Evolutionary conservation across 306 rosid species (phyloP).

Genomic region (Gastrolobium villosum): DNA sequence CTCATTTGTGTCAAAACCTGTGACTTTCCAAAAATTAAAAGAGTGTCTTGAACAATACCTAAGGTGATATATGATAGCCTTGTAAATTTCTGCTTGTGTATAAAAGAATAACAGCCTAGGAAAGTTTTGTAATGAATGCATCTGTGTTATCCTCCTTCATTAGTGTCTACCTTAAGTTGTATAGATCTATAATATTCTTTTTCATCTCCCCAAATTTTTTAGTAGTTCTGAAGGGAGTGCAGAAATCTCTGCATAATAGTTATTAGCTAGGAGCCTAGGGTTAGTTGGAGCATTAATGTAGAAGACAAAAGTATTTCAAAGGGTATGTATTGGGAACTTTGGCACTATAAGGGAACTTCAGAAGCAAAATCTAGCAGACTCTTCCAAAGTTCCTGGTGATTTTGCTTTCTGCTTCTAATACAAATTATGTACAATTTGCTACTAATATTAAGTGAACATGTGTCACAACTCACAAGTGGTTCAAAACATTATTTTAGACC

Average conservation of each 20-base stretch:
- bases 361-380: not conserved
- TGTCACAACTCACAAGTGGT: too few relatives aligned
- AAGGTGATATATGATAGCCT: conserved; percentile 41
- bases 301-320: conserved; percentile 1
- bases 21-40: conserved; percentile 77
- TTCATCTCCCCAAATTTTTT: not conserved
- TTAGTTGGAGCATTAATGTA: conserved; percentile 9
- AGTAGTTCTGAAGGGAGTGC: conserved; percentile 36
- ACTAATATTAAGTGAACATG: not conserved
- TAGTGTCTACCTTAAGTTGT: conserved; percentile 53
- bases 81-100: conserved; percentile 67
- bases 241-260: conserved; percentile 18
- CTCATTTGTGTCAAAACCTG: conserved; percentile 88
- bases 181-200: conserved; percentile 46
- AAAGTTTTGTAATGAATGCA: conserved; percentile 74
- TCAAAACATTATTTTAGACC: too few relatives aligned
- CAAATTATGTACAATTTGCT: not conserved
- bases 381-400: conserved; percentile 4
- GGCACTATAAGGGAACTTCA: conserved; percentile 13
- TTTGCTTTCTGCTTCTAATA: not conserved
- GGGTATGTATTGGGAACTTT: conserved; percentile 1
- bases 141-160: conserved; percentile 44
- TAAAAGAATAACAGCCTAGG: conserved; percentile 56
- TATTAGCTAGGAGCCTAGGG: conserved; percentile 25
- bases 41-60: conserved; percentile 70